Conservation (phyloP, 495 filamentous ascomycete species). For the Talaromyces trachyspermus region DNA sequence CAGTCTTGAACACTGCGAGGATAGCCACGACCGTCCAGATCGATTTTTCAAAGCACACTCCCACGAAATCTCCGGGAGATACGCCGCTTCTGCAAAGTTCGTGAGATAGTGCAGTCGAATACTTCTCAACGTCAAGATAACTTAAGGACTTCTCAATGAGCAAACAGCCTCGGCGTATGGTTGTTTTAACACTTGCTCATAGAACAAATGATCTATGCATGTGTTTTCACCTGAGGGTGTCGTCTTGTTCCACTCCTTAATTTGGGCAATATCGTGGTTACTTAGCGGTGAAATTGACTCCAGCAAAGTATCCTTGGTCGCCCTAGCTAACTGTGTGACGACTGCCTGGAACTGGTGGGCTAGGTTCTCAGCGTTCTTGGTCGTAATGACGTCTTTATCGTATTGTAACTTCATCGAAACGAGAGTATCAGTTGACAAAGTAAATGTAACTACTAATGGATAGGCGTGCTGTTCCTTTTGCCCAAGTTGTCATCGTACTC, state of each 20-base stretch:
- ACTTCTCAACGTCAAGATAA: slow-evolving; percentile 21
- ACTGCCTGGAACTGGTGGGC: too few relatives aligned
- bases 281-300: too few relatives aligned
- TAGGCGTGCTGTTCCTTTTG: too few relatives aligned
- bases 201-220: slow-evolving; percentile 13
- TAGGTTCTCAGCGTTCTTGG: too few relatives aligned
- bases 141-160: slow-evolving; percentile 18
- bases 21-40: slow-evolving; percentile 32
- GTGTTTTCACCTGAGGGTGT: slow-evolving; percentile 9
- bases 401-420: too few relatives aligned
- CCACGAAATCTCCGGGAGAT: slow-evolving; percentile 26
- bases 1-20: slow-evolving; percentile 37
- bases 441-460: too few relatives aligned
- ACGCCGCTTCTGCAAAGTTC: slow-evolving; percentile 29
- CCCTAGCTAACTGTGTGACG: too few relatives aligned
- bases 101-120: slow-evolving; percentile 26
- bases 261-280: background rate
- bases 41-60: slow-evolving; percentile 39
- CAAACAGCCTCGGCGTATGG: slow-evolving; percentile 12
- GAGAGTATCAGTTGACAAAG: too few relatives aligned
- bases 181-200: slow-evolving; percentile 10
- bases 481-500: too few relatives aligned
- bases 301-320: too few relatives aligned
- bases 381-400: too few relatives aligned
- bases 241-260: slow-evolving; percentile 11